Base-by-base conservation (phyloP, 2,329 filamentous ascomycete species). In the Aspergillus pseudoviridinutans region DNA sequence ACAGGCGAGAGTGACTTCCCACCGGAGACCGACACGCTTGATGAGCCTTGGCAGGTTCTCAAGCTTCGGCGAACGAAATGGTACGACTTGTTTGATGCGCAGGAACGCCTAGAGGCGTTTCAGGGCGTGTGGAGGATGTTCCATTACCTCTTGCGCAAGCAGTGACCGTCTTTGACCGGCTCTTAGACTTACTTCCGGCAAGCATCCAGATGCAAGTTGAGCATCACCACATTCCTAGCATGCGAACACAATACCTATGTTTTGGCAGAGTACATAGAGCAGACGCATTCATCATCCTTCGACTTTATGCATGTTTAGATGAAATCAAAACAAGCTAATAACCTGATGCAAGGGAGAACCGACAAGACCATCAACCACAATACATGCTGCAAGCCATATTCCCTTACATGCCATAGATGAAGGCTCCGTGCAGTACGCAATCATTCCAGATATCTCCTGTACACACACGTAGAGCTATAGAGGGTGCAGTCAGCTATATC, bases 111-210 rank as follows among this genome's bases (percentile, higher is more conserved):
- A 8, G 82, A 85, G 66, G 80, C 80, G 4, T 80, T 86, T 69
- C 73, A 80, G 51, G 82, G 78, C 0, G 64, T 87, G 4, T 87
- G 85, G 85, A 79, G 78, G 7, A 67, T 86, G 24, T 79, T 86
- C 74, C 78, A 77, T 42, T 84, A 82, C 68, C 67, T 86, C 55
- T 78, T 78, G 63, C 70, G 77, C 58, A 64, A 65, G 51, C 62
- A 55, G 9, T 64, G 53, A 52, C 51, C 22, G 53, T 54, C 59
- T 38, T 17, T 35, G 12, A 6, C 32, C 14, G 2, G 12, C 12
- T 4, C 10, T 14, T 32, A 14, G 29, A 32, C 14, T 35, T 35
- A 7, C 32, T 6, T 17, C 14, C 5, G 7, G 14, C 32, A 17
- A 38, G 32, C 17, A 17, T 38, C 32, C 5, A 38, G 2, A 3